These are phyloP conservation scores for Penicillium tannophilum DNA, from an alignment of 495 filamentous ascomycete species.

Conservation along the genomic window DNA sequence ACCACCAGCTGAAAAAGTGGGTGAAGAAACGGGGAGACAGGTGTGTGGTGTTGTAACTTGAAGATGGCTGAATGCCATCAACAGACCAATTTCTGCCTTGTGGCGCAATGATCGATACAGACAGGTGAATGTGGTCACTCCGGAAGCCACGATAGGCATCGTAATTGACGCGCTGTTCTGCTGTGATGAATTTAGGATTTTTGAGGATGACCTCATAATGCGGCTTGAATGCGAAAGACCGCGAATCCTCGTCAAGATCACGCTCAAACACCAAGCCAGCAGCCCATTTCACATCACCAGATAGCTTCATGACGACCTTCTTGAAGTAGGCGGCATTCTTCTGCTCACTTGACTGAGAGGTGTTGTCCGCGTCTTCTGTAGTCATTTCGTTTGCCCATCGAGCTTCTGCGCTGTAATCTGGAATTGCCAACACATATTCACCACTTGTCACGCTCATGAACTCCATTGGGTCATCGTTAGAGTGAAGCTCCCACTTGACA, in stretches of 20 bases:
- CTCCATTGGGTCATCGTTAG: slow-evolving; percentile 79
- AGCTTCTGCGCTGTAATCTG: slow-evolving; percentile 88
- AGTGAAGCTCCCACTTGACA: slow-evolving; percentile 80
- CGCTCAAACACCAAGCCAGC: slow-evolving; percentile 91
- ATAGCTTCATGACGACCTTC: slow-evolving; percentile 98
- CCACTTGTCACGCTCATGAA: slow-evolving; percentile 96
- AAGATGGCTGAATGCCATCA: slow-evolving; percentile 68
- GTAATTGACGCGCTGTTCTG: slow-evolving; percentile 58
- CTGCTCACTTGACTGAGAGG: slow-evolving; percentile 62
- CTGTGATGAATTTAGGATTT: slow-evolving; percentile 70
- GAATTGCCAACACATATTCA: slow-evolving; percentile 90
- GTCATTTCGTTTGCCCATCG: slow-evolving; percentile 61
- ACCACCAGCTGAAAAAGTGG: slow-evolving; percentile 98
- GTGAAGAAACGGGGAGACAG: slow-evolving; percentile 94
- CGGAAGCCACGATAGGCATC: slow-evolving; percentile 94
- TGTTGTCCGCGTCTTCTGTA: slow-evolving; percentile 62
- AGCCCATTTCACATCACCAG: slow-evolving; percentile 88
- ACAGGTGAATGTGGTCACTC: slow-evolving; percentile 94
- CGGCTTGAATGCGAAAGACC: slow-evolving; percentile 85
- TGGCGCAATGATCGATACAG: slow-evolving; percentile 83
- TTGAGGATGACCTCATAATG: slow-evolving; percentile 92
- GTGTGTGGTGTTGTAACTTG: slow-evolving; percentile 93
- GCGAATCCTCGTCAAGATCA: slow-evolving; percentile 61
- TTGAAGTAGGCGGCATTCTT: slow-evolving; percentile 83
- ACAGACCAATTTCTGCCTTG: slow-evolving; percentile 73